Percentiles rank a stretch among this genome's conserved stretches.
Evolutionary conservation across 805 yeast genomes (phyloP).

Genomic region (Candida endomychidarum): DNA sequence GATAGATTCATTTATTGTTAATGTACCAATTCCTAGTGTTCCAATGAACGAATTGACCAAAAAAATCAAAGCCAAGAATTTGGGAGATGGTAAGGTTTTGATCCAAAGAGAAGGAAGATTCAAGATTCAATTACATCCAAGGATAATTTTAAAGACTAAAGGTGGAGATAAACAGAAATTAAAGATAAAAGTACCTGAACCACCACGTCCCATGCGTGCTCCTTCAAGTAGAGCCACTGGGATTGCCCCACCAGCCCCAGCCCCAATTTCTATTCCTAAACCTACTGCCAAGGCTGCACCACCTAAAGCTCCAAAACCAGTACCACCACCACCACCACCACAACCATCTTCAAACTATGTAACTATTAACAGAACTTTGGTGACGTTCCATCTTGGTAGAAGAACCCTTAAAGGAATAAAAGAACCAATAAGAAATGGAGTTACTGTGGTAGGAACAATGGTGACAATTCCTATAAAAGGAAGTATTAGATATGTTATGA

Average conservation of each 20-base stretch:
- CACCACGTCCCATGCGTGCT: conserved; percentile 5
- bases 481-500: conserved; percentile 39
- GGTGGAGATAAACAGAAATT: conserved; percentile 13
- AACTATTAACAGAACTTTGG: not conserved
- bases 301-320: conserved; percentile 1
- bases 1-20: conserved; percentile 58
- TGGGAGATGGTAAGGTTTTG: conserved; percentile 54
- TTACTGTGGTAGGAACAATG: conserved; percentile 9
- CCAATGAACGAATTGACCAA: conserved; percentile 43
- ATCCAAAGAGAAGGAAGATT: conserved; percentile 62
- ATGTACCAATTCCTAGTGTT: conserved; percentile 64
- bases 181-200: conserved; percentile 12
- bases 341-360: not conserved
- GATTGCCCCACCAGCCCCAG: conserved; percentile 2
- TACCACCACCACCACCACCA: not conserved
- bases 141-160: conserved; percentile 11
- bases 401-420: conserved; percentile 1
- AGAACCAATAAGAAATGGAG: conserved; percentile 8
- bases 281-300: no score
- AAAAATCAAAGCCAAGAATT: conserved; percentile 58
- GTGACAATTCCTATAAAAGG: conserved; percentile 12
- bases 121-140: conserved; percentile 47
- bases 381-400: conserved; percentile 3
- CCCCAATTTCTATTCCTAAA: no score
- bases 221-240: conserved; percentile 7